phyloP scores from a whole-genome alignment of 371 early-diverging fungal species.

The Apophysomyces sp. region DNA sequence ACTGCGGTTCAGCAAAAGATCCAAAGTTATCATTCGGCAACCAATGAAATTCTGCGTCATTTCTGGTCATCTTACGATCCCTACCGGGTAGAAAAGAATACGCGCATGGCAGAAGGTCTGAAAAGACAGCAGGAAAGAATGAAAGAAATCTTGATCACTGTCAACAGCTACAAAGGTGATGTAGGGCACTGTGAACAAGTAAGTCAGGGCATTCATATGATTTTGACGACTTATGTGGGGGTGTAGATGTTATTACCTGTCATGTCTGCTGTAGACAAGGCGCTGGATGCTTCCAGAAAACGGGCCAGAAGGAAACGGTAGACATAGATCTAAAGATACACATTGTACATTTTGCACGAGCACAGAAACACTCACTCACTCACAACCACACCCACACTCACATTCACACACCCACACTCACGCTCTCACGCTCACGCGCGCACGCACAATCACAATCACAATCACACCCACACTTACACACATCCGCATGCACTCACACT shows the following conservation, averaged over 20 bases:
- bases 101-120: conserved; percentile 53
- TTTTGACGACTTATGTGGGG: not conserved
- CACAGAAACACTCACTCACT: not conserved
- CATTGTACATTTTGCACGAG: not conserved
- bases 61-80: conserved; percentile 61
- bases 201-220: conserved; percentile 2
- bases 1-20: conserved; percentile 48
- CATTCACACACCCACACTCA: not conserved
- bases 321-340: not conserved
- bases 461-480: not conserved
- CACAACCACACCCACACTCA: not conserved
- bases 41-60: conserved; percentile 65
- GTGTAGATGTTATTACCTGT: conserved; percentile 51
- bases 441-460: not conserved
- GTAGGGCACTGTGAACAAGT: conserved; percentile 38
- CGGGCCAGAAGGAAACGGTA: conserved; percentile 15
- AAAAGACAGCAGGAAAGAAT: conserved; percentile 51
- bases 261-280: conserved; percentile 44
- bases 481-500: no score
- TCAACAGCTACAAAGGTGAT: conserved; percentile 30
- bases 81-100: conserved; percentile 53
- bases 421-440: not conserved
- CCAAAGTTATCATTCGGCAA: conserved; percentile 55
- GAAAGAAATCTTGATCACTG: conserved; percentile 38
- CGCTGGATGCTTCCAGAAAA: conserved; percentile 55